Percentiles rank a stretch among this genome's conserved stretches.
These are phyloP conservation scores for Trichoderma sp. DNA, from an alignment of 2,329 filamentous ascomycete species.

Conservation along the genomic window DNA sequence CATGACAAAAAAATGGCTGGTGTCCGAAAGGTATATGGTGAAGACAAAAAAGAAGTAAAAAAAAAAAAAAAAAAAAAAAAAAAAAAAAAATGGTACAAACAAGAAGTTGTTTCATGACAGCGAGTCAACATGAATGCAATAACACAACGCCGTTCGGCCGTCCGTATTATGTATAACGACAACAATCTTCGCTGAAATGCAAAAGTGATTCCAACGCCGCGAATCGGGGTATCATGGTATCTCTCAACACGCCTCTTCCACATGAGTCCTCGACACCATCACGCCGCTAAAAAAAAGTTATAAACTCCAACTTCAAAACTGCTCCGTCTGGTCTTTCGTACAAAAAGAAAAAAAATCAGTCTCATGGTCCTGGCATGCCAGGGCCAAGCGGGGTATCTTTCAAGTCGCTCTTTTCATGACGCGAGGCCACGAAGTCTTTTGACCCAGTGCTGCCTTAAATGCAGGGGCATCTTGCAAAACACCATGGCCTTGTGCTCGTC, in stretches of 20 bases:
- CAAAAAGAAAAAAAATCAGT: conserved; percentile 1
- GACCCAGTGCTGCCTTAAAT: conserved; percentile 55
- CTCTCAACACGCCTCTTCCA: conserved; percentile 18
- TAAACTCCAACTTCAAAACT: conserved; percentile 5
- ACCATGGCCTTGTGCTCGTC: conserved; percentile 59
- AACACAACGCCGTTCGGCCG: conserved; percentile 17
- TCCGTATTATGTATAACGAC: conserved; percentile 16
- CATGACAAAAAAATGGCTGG: not conserved
- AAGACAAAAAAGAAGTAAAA: not conserved
- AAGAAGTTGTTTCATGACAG: conserved; percentile 5
- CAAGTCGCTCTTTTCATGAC: conserved; percentile 22
- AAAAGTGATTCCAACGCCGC: conserved; percentile 23
- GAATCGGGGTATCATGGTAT: conserved; percentile 26
- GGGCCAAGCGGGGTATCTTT: not conserved
- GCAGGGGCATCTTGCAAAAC: conserved; percentile 58
- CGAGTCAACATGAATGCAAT: conserved; percentile 9
- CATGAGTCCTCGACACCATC: conserved; percentile 17
- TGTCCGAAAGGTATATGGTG: conserved; percentile 4
- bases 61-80: not conserved
- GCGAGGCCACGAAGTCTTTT: conserved; percentile 47
- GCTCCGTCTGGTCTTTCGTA: not conserved
- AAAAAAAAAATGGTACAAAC: conserved; percentile 5
- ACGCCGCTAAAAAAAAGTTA: conserved; percentile 4
- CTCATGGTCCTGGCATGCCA: not conserved
- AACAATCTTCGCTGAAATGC: conserved; percentile 20